Evolutionary conservation across 2,329 filamentous ascomycete genomes (phyloP), one percentile per base, ranked within the genome.

Genomic region (Aspergillus ochraceus): DNA sequence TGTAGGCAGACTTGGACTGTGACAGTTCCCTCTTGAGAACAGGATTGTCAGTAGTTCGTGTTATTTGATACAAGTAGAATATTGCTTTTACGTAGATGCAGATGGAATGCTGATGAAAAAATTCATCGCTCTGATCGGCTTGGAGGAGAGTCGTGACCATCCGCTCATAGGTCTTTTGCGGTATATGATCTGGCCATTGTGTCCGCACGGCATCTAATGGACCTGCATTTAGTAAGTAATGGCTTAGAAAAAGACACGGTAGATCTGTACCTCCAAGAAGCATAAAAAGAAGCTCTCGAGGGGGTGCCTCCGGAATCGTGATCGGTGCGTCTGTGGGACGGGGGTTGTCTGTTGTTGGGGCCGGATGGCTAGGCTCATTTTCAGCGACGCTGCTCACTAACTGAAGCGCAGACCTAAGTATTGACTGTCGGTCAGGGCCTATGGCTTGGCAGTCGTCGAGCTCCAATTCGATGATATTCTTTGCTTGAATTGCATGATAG

Each of bases 161-260:
- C 14, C 51, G 64, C 42, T 65, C 62, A 5, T 64, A 55, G 2
- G 66, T 59, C 22, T 58, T 65, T 24, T 63, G 54, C 0, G 68
- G 66, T 30, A 71, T 69, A 57, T 70, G 69, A 52, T 71, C 66
- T 0, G 69, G 69, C 69, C 69, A 71, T 53, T 68, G 59, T 24
- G 66, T 30, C 17, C 45, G 47, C 3, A 29, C 22, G 42, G 36
- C 24, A 6, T 54, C 49, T 6, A 32, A n/a, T 12, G 59, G 52
- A 19, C 36, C 60, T 61, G 36, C 9, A 26, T 55, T 17, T 2
- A 3, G 20, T 58, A 42, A 61, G 54, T 22, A 50, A 19, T n/a
- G 6, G 17, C 2, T 4, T 14, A n/a, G 20, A 50, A 30, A 52
- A 26, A 19, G 4, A 6, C 17, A 9, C 4, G 11, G 14, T 5